Base-by-base conservation (phyloP, 805 yeast species). In the Saccharomycopsis vini region DNA sequence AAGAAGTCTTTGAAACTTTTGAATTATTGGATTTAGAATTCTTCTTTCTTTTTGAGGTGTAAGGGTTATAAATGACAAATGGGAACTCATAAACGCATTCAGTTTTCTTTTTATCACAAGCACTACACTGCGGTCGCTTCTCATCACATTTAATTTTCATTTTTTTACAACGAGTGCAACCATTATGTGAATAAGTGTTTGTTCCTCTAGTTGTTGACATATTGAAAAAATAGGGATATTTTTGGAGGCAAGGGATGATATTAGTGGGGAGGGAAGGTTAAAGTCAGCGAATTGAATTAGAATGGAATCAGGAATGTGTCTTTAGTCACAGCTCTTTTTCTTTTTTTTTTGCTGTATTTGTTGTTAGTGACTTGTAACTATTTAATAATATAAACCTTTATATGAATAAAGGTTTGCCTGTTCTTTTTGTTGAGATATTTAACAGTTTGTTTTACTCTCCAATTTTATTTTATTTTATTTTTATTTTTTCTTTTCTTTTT, bases 71-170 rank as follows among this genome's bases (percentile, higher is more conserved):
- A 10, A 45, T 36, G 35, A 45, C 44, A 16, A 45, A 36, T 9
- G 40, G 44, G 21, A 36, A 45, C 34, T 40, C 38, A 19, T 45
- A 45, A 5, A 31, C 39, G 31, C 48, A 45, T 13, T 29, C 26
- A 10, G 29, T 21, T 15, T 37, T 37, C 37, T 41, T 45, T 13
- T 38, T 18, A n/a, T 31, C 36, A 29, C 48, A 45, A 20, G 37
- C 41, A 18, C 32, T 24, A 31, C 48, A 45, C 9, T 16, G 23
- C 1, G 48, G 48, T 30, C 29, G 31, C 18, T 36, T 34, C 29
- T 45, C 48, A 29, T 45, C 48, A 32, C 48, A 45, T 34, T 45
- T 45, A 5, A 45, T 45, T 29, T 42, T 45, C 45, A 41, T 40
- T 31, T 41, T 45, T 34, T 45, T 45, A 46, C 48, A 45, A 10